Conservation (phyloP, 179 eudicot genomes). For the Carnegiea gigantea region DNA sequence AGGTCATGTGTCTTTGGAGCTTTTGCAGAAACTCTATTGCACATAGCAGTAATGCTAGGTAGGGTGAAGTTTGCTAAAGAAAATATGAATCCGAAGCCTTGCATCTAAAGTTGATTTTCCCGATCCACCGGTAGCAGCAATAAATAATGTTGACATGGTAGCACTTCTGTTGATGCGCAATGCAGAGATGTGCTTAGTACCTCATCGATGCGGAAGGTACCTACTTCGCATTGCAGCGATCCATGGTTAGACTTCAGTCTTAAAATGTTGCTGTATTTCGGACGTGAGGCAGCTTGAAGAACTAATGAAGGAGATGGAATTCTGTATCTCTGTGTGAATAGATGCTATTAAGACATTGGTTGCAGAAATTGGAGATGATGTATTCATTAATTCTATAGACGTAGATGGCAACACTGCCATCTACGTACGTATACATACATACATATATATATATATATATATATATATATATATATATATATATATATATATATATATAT, state of each 20-base stretch:
- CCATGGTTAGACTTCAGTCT: conserved; percentile 16
- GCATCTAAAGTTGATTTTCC: conserved; percentile 1
- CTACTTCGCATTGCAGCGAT: conserved; percentile 22
- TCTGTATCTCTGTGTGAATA: too few species aligned
- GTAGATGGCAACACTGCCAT: too few species aligned
- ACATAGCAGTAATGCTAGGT: conserved; percentile 18
- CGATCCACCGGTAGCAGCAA: conserved; percentile 15
- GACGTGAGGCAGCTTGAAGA: conserved; percentile 2
- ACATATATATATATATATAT: too few species aligned
- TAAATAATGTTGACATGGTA: conserved; percentile 19
- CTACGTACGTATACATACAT: too few species aligned
- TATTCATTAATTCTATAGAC: too few species aligned
- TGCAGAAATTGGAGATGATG: too few species aligned
- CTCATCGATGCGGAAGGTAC: conserved; percentile 22
- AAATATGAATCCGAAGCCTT: conserved; percentile 12
- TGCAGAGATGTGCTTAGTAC: not conserved
- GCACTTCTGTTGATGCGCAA: not conserved
- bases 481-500: too few species aligned
- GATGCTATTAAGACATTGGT: too few species aligned
- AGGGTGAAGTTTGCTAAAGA: conserved; percentile 5
- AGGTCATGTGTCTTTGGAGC: not conserved
- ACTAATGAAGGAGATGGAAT: not conserved
- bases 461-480: too few species aligned
- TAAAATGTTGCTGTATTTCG: conserved; percentile 1
- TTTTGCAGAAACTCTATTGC: conserved; percentile 19